Percentiles rank a stretch among this genome's conserved stretches.
phyloP scores from a whole-genome alignment of 768 basidiomycete genomes.

The Rhizopogon sp. region DNA sequence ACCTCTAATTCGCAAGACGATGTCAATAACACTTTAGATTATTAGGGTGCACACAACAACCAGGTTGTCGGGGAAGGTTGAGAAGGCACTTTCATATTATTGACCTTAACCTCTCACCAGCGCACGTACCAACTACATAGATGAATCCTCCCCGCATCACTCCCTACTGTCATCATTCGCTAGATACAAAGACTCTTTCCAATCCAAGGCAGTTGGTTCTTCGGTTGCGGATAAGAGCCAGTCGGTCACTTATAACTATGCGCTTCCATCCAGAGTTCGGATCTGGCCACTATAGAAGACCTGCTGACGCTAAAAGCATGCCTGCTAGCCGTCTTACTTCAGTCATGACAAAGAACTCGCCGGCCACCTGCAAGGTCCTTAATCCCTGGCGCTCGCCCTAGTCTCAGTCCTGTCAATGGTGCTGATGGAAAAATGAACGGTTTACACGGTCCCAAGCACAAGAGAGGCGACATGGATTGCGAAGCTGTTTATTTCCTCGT shows the following conservation, averaged over 20 bases:
- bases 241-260: conserved; percentile 83
- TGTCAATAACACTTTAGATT: too few relatives aligned
- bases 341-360: conserved; percentile 81
- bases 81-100: too few relatives aligned
- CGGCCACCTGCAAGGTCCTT: conserved; percentile 65
- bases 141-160: too few relatives aligned
- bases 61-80: too few relatives aligned
- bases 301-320: conserved; percentile 85
- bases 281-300: conserved; percentile 50
- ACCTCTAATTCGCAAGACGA: too few relatives aligned
- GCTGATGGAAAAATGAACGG: conserved; percentile 83
- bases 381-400: not conserved
- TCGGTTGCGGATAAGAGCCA: conserved; percentile 74
- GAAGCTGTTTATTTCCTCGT: conserved; percentile 44
- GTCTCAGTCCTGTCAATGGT: conserved; percentile 44
- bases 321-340: conserved; percentile 88
- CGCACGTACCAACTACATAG: too few relatives aligned
- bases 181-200: conserved; percentile 65
- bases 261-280: conserved; percentile 68
- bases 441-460: conserved; percentile 89
- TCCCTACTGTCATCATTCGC: conserved; percentile 14
- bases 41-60: too few relatives aligned
- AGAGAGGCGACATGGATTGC: conserved; percentile 87
- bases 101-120: too few relatives aligned
- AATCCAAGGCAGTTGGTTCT: conserved; percentile 68